Conservation (phyloP, 108 stramenopile species). For the Nannochloropsis oceanica region DNA sequence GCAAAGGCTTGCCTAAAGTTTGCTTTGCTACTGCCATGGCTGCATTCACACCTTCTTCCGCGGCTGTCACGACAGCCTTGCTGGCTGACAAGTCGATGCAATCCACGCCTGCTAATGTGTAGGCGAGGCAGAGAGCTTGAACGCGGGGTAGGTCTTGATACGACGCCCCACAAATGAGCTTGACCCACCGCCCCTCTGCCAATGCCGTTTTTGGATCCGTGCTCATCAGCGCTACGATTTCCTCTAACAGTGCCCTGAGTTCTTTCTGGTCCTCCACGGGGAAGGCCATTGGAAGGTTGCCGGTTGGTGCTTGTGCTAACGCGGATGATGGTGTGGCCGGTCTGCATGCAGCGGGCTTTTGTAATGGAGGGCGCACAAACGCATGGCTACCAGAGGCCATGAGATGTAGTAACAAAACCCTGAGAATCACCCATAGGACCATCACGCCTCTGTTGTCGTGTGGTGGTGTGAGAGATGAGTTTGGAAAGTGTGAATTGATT, state of each 20-base stretch:
- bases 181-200: slow-evolving; percentile 25
- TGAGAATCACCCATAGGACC: neutral
- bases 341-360: neutral
- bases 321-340: neutral
- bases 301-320: neutral
- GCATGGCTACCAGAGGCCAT: neutral
- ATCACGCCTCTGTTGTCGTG: too few species aligned
- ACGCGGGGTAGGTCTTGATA: slow-evolving; percentile 34
- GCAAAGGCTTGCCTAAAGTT: neutral
- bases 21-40: neutral
- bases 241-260: neutral
- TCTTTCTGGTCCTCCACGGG: neutral
- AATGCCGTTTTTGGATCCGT: neutral
- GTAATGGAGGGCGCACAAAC: neutral
- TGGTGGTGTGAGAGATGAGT: too few species aligned
- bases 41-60: slow-evolving; percentile 23
- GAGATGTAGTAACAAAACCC: neutral
- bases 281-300: too few species aligned
- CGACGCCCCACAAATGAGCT: slow-evolving; percentile 36
- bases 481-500: too few species aligned
- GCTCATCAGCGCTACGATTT: neutral
- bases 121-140: slow-evolving; percentile 24
- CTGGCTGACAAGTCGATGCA: slow-evolving; percentile 34
- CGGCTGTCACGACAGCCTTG: slow-evolving; percentile 24
- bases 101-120: slow-evolving; percentile 32